Base-by-base conservation (phyloP, 1,284 basidiomycete genomes). In the Sutorius eximius region DNA sequence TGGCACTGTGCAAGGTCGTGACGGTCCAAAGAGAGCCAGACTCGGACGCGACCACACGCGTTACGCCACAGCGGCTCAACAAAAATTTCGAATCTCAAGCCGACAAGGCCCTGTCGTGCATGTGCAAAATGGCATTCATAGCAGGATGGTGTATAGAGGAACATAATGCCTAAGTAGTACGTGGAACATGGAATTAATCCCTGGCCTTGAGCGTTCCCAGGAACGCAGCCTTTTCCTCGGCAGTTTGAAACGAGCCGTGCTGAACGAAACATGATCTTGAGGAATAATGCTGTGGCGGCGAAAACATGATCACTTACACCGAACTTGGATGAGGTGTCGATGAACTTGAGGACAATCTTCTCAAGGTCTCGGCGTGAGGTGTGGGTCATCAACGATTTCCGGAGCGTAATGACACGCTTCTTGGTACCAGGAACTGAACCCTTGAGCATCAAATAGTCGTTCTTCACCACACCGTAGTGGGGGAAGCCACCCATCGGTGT, bases 401-500 rank as follows among this genome's bases (percentile, higher is more conserved):
- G 88, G 71, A 95, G 82, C 55, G 95, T 97, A 69, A 97, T 83
- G 59, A 99, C 90, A 82, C 97, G 93, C 85, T 99, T 98, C 85
- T 94, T 95, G 73, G 93, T 93, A 71, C 96, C 96, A 60, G 93
- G 92, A 69, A 95, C 85, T 55, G 88, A 93, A 62, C 95, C 94
- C 82, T 95, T 95, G 75, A 98, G 81, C 78, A 98, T 89, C 70
- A 99, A 77, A 81, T 90, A 99, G 79, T 99, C 97, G 82, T 98
- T 95, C 83, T 93, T 95, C 79, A 99, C 89, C 71, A 97, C 84
- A 85, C 96, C 96, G 77, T 97, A 99, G 78, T 95, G 94, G 57
- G 95, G 94, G 89, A 97, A 99, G 73, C 96, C 97, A 80, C 97
- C 97, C 86, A 99, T 86, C 53, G 97, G 97, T 61, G 93, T 99